Evolutionary conservation across 257 asterid genomes (phyloP), one percentile per base, ranked within the genome.

Genomic region (Cynanchum wilfordii): DNA sequence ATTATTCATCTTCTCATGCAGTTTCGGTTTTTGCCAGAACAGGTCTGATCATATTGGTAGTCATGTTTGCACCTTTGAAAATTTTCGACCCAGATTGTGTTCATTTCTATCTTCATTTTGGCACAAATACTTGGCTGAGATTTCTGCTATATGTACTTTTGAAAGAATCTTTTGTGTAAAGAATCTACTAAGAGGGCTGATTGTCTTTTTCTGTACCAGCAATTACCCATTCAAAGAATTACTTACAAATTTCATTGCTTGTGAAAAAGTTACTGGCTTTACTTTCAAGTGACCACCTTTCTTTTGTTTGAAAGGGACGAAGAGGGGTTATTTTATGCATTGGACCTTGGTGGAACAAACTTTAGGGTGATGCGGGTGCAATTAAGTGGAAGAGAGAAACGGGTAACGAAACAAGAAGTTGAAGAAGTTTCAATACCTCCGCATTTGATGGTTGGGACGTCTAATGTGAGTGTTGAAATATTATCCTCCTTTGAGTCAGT

Each of bases 331-430:
- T 93, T 86, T 82, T 93, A 93, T 74, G 97, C 98, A 52, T 79
- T 93, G 85, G 97, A 93, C 82, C 90, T 93, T 45, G 98, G 98
- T 3, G 98, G 98, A 66, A 93, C 97, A 77, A 93, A 93, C 87
- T 93, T 91, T 70, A 90, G 98, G 40, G 96, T 88, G 56, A 82
- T 93, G 87, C 88, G 97, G 51, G 90, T 91, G 60, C 92, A 79
- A 67, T 84, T 93, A 52, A 90, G 94, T 36, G 97, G 96, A 25
- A 85, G 79, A 81, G 92, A 84, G 45, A 84, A 78, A 44, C 82
- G 70, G 63, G 52, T 73, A 3, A 73, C 82, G 76, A 88, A 82
- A 76, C 82, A 80, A 72, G 97, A 93, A 85, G 78, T 70, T 49
- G 83, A 85, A 47, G 87, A 91, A 80, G 88, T 89, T 75, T 81